Conservation (phyloP, 106 monocot species). For the Dendrobium chrysotoxum region DNA sequence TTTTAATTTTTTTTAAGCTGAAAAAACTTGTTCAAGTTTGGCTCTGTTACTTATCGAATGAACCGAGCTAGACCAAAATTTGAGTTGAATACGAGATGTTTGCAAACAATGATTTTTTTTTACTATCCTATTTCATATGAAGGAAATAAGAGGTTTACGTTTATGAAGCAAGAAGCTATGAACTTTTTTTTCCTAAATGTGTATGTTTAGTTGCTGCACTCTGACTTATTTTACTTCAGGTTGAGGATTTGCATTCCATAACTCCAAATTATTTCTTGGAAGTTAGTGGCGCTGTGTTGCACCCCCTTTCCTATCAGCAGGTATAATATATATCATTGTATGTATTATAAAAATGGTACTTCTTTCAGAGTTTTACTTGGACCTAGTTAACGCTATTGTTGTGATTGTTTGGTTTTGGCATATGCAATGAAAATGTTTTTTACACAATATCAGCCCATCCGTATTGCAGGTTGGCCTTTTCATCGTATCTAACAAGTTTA, state of each 20-base stretch:
- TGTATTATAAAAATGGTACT: too few species aligned
- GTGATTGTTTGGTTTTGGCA: background rate
- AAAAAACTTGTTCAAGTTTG: background rate
- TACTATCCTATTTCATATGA: background rate
- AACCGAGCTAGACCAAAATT: background rate
- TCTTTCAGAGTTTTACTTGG: background rate
- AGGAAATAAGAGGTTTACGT: background rate
- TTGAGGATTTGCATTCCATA: slow-evolving; percentile 94
- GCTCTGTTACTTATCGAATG: background rate
- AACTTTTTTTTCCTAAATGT: background rate
- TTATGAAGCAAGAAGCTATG: background rate
- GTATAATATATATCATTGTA: slow-evolving; percentile 14
- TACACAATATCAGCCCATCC: background rate
- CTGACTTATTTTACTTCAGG: slow-evolving; percentile 31
- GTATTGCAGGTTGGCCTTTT: background rate
- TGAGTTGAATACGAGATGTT: background rate
- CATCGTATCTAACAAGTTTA: background rate
- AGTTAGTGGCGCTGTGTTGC: slow-evolving; percentile 89
- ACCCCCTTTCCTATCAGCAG: slow-evolving; percentile 96
- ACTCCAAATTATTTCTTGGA: slow-evolving; percentile 89
- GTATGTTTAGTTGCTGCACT: background rate
- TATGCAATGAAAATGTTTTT: background rate
- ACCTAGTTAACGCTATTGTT: background rate
- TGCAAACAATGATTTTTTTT: background rate
- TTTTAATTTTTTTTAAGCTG: background rate